Conservation (phyloP, 2,329 filamentous ascomycete genomes). For the Claviceps purpurea region DNA sequence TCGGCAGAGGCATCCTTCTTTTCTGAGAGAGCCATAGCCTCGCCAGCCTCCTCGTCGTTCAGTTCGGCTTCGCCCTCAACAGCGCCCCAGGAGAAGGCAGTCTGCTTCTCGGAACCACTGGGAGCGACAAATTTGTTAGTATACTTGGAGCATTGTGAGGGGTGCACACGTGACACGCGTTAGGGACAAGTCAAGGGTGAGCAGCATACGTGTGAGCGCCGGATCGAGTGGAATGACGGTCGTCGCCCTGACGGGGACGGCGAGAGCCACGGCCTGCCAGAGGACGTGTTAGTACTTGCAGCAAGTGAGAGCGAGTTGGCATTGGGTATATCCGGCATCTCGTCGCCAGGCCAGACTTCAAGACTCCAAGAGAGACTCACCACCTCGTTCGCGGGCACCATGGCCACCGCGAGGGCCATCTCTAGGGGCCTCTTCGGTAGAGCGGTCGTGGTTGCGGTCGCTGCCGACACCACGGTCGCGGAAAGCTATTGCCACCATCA, state of each 20-base stretch:
- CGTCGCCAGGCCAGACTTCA: slow-evolving; percentile 14
- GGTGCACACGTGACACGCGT: not conserved
- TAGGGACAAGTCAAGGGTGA: not conserved
- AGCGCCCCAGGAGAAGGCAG: slow-evolving; percentile 79
- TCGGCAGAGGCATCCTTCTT: slow-evolving; percentile 54
- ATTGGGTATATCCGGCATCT: not conserved
- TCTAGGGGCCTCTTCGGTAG: slow-evolving; percentile 53
- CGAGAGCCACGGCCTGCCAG: slow-evolving; percentile 38
- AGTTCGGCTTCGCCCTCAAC: slow-evolving; percentile 70
- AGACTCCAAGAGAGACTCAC: slow-evolving; percentile 24
- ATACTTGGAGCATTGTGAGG: not conserved
- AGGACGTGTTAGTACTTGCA: not conserved
- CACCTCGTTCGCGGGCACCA: slow-evolving; percentile 48
- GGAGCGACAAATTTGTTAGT: slow-evolving; percentile 11
- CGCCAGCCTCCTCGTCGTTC: slow-evolving; percentile 83
- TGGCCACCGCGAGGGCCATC: slow-evolving; percentile 46
- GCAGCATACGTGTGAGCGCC: slow-evolving; percentile 31
- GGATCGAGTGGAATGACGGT: slow-evolving; percentile 37
- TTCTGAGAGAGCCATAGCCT: slow-evolving; percentile 76
- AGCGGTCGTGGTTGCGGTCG: slow-evolving; percentile 68
- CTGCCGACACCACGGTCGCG: slow-evolving; percentile 75
- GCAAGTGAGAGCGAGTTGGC: not conserved
- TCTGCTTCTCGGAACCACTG: slow-evolving; percentile 75
- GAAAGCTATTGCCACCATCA: slow-evolving; percentile 48
- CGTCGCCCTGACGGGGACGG: slow-evolving; percentile 39